These are phyloP conservation scores for Saccharomycopsis sp. DNA, from an alignment of 805 yeast genomes.

Conservation along the genomic window DNA sequence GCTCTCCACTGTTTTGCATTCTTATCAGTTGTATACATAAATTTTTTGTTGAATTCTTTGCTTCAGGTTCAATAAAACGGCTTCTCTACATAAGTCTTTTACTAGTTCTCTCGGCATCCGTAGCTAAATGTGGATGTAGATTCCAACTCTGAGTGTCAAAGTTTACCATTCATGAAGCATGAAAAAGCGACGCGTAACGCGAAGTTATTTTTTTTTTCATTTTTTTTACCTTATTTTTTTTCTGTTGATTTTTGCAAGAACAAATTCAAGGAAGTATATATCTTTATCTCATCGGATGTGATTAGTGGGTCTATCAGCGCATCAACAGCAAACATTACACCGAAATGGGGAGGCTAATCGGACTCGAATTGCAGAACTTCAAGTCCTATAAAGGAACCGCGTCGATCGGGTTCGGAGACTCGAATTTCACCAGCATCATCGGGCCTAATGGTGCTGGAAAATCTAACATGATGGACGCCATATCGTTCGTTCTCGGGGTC, in stretches of 20 bases:
- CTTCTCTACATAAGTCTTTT: no score
- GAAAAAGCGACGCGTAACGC: not conserved
- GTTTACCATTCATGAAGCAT: not conserved
- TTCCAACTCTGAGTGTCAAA: no score
- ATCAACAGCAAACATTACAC: not conserved
- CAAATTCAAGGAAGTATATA: not conserved
- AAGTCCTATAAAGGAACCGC: slow-evolving; percentile 82
- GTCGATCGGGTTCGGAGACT: slow-evolving; percentile 73
- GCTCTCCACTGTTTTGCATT: no score
- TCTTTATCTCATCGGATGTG: no score
- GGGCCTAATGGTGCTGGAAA: slow-evolving; percentile 99
- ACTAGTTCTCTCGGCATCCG: no score
- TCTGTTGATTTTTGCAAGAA: not conserved
- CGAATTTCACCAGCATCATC: slow-evolving; percentile 80
- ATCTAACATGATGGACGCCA: slow-evolving; percentile 96
- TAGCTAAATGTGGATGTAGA: no score
- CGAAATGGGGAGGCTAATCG: slow-evolving; percentile 74
- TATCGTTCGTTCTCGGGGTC: slow-evolving; percentile 88
- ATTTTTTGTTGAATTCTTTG: no score
- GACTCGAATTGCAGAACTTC: slow-evolving; percentile 77
- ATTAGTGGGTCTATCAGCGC: no score
- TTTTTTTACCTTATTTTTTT: no score
- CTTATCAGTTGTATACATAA: not conserved
- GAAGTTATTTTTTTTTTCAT: not conserved
- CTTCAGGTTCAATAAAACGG: no score